A percentile compares a stretch with the other conserved stretches of the same genome.
phyloP scores from a whole-genome alignment of 345 rosid genomes.

The Aurinia saxatilis region DNA sequence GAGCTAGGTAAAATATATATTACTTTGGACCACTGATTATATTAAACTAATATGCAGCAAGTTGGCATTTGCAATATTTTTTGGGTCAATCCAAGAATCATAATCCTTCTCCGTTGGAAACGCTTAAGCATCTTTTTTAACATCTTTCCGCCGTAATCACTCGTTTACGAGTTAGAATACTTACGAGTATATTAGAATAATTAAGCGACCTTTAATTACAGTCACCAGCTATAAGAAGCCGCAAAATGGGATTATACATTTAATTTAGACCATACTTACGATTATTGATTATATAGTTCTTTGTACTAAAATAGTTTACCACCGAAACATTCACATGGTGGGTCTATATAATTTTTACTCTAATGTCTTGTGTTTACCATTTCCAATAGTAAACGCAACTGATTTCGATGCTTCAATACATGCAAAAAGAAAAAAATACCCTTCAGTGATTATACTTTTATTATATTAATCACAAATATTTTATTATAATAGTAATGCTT shows the following conservation, averaged over 20 bases:
- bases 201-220: not conserved
- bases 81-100: slow-evolving; percentile 10
- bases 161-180: not conserved
- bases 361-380: not conserved
- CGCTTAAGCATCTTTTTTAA: not conserved
- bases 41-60: not conserved
- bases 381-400: not conserved
- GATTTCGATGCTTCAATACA: not conserved
- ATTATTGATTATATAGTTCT: not conserved
- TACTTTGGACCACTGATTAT: not conserved
- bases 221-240: not conserved
- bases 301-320: not conserved
- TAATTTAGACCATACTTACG: not conserved
- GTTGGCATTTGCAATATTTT: not conserved
- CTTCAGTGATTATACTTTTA: not conserved
- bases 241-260: not conserved
- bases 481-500: not conserved
- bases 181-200: not conserved
- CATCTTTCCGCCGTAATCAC: not conserved
- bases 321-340: not conserved
- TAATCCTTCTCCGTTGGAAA: slow-evolving; percentile 9
- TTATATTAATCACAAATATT: not conserved
- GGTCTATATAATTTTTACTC: not conserved
- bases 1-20: not conserved
- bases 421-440: not conserved